Percentiles rank a stretch among this genome's conserved stretches.
phyloP scores from a whole-genome alignment of 257 asterid species.

The Eucommia ulmoides region DNA sequence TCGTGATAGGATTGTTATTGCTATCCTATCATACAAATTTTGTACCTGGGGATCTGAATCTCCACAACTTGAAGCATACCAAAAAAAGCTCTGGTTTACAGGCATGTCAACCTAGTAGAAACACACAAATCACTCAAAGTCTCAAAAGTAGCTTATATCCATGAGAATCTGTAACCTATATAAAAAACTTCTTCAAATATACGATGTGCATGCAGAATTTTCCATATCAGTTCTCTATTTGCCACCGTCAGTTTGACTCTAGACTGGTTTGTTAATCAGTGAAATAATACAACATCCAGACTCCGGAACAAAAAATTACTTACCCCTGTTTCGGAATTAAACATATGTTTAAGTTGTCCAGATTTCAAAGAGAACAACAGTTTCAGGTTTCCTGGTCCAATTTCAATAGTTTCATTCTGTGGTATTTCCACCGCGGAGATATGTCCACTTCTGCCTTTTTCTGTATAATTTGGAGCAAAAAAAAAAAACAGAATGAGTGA shows the following conservation, averaged over 20 bases:
- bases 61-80: constrained; percentile 63
- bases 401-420: constrained; percentile 30
- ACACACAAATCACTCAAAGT: too few relatives aligned
- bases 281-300: background rate
- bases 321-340: constrained; percentile 62
- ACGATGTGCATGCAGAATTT: too few relatives aligned
- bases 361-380: constrained; percentile 55
- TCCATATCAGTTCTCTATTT: too few relatives aligned
- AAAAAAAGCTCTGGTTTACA: constrained; percentile 72
- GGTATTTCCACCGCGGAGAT: constrained; percentile 17
- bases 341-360: constrained; percentile 66
- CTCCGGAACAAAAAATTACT: constrained; percentile 6
- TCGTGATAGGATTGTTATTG: too few relatives aligned
- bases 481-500: background rate
- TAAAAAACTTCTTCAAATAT: too few relatives aligned
- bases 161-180: background rate
- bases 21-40: background rate
- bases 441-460: constrained; percentile 15
- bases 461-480: constrained; percentile 24
- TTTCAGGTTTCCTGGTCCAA: constrained; percentile 73
- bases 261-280: background rate
- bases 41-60: constrained; percentile 39
- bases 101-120: constrained; percentile 85
- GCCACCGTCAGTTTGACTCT: too few relatives aligned
- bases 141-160: too few relatives aligned